These are phyloP conservation scores for Xeromyces bisporus DNA, from an alignment of 495 filamentous ascomycete genomes.

Conservation along the genomic window DNA sequence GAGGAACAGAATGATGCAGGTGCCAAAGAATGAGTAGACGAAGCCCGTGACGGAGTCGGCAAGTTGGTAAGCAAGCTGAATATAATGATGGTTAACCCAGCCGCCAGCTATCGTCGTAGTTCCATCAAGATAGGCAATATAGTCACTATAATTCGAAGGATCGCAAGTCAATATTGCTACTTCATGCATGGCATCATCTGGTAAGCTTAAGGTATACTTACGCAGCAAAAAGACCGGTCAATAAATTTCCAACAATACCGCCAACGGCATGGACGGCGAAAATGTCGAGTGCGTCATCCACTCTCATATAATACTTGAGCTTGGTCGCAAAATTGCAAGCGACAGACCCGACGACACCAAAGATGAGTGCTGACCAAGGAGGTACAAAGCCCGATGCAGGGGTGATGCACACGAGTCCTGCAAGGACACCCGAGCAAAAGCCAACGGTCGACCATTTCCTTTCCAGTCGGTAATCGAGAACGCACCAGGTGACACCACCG, in stretches of 20 bases:
- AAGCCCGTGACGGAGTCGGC: conserved; percentile 74
- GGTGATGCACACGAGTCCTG: conserved; percentile 84
- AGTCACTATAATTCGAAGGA: conserved; percentile 43
- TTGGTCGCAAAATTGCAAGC: conserved; percentile 94
- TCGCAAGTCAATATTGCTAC: too few relatives aligned
- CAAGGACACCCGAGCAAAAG: conserved; percentile 88
- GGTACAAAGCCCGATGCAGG: conserved; percentile 87
- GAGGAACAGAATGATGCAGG: conserved; percentile 71
- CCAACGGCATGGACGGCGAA: conserved; percentile 85
- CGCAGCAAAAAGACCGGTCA: conserved; percentile 85
- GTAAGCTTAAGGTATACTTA: too few relatives aligned
- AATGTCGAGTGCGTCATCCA: conserved; percentile 88
- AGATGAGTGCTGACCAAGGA: conserved; percentile 81
- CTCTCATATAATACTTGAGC: conserved; percentile 72
- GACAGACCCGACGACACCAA: conserved; percentile 65
- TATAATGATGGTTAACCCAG: conserved; percentile 82
- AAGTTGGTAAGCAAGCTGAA: conserved; percentile 77
- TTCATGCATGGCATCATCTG: too few relatives aligned
- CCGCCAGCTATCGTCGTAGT: conserved; percentile 55
- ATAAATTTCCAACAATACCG: conserved; percentile 75
- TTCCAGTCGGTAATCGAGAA: conserved; percentile 87
- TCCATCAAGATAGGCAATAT: conserved; percentile 81
- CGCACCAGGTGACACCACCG: conserved; percentile 87
- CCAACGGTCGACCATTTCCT: conserved; percentile 94
- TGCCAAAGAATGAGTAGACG: conserved; percentile 73